Evolutionary conservation across 192 early-diverging fungal genomes (phyloP).

Genomic region (Backusella mclennaniae): DNA sequence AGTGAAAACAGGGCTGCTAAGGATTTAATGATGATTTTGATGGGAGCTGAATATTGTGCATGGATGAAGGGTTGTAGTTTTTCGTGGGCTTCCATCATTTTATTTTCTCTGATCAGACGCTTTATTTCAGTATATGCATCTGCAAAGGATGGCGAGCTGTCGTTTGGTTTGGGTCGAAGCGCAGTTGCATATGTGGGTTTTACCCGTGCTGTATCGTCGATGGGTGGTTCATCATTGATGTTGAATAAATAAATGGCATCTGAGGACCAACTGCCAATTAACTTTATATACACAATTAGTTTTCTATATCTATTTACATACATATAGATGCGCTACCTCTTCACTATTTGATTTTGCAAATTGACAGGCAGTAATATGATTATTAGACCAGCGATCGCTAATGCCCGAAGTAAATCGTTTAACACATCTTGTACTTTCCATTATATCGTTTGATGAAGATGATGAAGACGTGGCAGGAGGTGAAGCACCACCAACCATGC

Average conservation of each 20-base stretch:
- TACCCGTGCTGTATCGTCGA: neutral
- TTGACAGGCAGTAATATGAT: conserved; percentile 35
- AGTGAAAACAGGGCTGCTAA: neutral
- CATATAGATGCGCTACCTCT: neutral
- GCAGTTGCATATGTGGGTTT: neutral
- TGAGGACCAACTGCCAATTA: conserved; percentile 60
- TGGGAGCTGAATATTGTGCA: neutral
- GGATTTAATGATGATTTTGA: neutral
- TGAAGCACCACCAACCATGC: conserved; percentile 32
- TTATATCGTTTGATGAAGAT: neutral
- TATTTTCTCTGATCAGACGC: neutral
- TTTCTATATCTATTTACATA: neutral
- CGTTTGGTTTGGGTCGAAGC: neutral
- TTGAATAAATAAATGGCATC: conserved; percentile 58
- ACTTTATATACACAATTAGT: conserved; percentile 25
- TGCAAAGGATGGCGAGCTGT: neutral
- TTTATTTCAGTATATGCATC: neutral
- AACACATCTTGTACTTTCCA: conserved; percentile 17
- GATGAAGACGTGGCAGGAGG: neutral
- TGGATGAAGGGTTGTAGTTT: neutral
- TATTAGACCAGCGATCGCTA: neutral
- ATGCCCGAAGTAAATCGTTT: conserved; percentile 13
- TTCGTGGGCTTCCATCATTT: neutral
- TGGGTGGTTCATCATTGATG: conserved; percentile 31
- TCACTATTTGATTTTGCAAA: conserved; percentile 35